These are phyloP conservation scores for Pachyrhizus erosus DNA, from an alignment of 306 rosid species.

Conservation along the genomic window DNA sequence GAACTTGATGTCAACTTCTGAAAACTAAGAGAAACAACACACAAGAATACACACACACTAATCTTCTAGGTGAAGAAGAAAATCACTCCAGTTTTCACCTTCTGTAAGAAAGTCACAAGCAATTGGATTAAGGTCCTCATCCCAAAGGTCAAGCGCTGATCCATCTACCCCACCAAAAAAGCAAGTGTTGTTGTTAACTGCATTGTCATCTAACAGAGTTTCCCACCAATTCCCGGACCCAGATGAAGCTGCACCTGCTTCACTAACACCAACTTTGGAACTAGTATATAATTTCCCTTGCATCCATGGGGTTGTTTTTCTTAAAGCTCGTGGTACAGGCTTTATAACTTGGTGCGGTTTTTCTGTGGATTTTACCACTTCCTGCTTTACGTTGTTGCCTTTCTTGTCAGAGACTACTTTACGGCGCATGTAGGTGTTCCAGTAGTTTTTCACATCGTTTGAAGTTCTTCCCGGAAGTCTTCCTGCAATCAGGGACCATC, in stretches of 20 bases:
- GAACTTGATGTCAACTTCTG: neutral
- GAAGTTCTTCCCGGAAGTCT: slow-evolving; percentile 51
- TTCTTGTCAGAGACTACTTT: neutral
- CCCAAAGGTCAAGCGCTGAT: neutral
- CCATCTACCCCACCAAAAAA: neutral
- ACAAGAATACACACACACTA: neutral
- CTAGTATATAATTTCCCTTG: neutral
- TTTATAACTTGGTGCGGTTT: neutral
- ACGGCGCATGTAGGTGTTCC: slow-evolving; percentile 29
- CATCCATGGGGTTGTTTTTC: neutral
- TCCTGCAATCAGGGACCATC: slow-evolving; percentile 54
- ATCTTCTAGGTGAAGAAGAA: neutral
- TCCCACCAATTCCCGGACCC: slow-evolving; percentile 25
- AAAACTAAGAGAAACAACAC: neutral
- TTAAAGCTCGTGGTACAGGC: slow-evolving; percentile 31
- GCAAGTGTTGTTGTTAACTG: neutral
- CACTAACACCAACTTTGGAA: neutral
- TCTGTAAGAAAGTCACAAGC: neutral
- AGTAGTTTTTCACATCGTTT: slow-evolving; percentile 50
- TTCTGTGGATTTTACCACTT: neutral
- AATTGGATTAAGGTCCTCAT: neutral
- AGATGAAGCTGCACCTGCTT: neutral
- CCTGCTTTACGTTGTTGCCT: neutral
- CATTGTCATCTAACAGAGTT: slow-evolving; percentile 3
- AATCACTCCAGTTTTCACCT: neutral